Evolutionary conservation across 2,329 filamentous ascomycete genomes (phyloP).

Genomic region (Pyricularia grisea): DNA sequence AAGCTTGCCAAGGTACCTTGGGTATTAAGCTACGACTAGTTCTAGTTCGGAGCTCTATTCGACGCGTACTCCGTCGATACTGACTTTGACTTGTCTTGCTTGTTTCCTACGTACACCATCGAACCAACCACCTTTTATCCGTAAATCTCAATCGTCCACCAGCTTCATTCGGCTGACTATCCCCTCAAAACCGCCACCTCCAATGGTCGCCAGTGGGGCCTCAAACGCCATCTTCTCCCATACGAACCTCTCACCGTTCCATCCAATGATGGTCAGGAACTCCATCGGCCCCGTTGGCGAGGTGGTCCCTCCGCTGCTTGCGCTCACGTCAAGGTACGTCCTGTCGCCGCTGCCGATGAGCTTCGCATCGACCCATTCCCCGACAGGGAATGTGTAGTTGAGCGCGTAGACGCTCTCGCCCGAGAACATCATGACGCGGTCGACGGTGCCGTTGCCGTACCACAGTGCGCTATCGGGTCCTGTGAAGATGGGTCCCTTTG

Average conservation of each 20-base stretch:
- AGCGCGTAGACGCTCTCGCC: slow-evolving; percentile 24
- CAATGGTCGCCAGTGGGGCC: slow-evolving; percentile 29
- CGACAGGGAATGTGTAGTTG: slow-evolving; percentile 21
- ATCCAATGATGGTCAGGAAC: slow-evolving; percentile 30
- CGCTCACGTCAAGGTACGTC: slow-evolving; percentile 18
- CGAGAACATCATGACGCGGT: slow-evolving; percentile 26
- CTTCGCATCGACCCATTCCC: slow-evolving; percentile 18
- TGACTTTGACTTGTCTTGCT: not conserved
- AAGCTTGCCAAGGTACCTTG: too few relatives aligned
- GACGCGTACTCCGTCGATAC: too few relatives aligned
- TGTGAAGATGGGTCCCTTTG: slow-evolving; percentile 28
- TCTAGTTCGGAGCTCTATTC: not conserved
- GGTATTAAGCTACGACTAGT: not conserved
- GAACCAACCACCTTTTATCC: not conserved
- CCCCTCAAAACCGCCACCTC: slow-evolving; percentile 21
- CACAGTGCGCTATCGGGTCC: slow-evolving; percentile 33
- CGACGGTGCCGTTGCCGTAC: slow-evolving; percentile 12
- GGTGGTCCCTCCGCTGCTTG: slow-evolving; percentile 8
- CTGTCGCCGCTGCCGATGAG: slow-evolving; percentile 20
- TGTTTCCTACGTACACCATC: not conserved
- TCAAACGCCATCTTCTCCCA: slow-evolving; percentile 35
- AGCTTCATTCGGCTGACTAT: slow-evolving; percentile 20
- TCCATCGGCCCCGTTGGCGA: slow-evolving; percentile 18
- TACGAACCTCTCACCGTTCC: slow-evolving; percentile 28
- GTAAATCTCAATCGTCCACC: not conserved